Evolutionary conservation across 164 flowering plant species (phyloP), one percentile per base, ranked within the genome.

Genomic region (Santalum album): DNA sequence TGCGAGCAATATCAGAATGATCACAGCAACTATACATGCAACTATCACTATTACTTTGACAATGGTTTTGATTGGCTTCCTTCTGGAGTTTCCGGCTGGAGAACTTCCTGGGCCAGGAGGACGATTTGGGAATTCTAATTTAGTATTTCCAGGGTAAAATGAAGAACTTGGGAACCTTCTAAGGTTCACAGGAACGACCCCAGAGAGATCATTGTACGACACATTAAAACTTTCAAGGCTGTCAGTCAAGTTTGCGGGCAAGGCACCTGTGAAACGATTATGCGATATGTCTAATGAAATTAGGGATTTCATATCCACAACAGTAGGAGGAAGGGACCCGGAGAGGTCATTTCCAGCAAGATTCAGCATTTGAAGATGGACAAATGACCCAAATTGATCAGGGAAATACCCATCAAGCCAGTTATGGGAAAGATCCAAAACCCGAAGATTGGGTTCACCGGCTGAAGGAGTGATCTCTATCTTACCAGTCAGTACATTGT

Each of bases 391-490:
- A 65, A 87, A 71, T 36, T 64, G 65, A 46, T 78, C 83, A 58
- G 97, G 92, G 49, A 94, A 78, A 60, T 70, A 66, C 24, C 97
- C 92, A 58, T 51, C 55, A 25, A 94, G 34, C 53, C 58, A 77
- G 61, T 94, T 94, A 32, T 74, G 68, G 49, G 99, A 87, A 69
- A 94, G 78, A 73, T 94, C 97, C 60, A 94, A 78, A 60, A 84
- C 72, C 22, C 25, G 75, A 43, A 90, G 85, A 55, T 62, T 71
- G 15, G 80, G 27, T 42, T 62, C 63, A 57, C 61, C 62, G 14
- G 78, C 49, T 34, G 75, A 71, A 44, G 73, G 57, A 53, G 77
- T 62, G 17, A 81, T 68, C 26, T 65, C 63, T 59, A 88, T 64
- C 35, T 45, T 61, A 43, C 96, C 91, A 63, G 52, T 25, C 18